Conservation (phyloP, 495 filamentous ascomycete species). For the Chaetomium fimeti region DNA sequence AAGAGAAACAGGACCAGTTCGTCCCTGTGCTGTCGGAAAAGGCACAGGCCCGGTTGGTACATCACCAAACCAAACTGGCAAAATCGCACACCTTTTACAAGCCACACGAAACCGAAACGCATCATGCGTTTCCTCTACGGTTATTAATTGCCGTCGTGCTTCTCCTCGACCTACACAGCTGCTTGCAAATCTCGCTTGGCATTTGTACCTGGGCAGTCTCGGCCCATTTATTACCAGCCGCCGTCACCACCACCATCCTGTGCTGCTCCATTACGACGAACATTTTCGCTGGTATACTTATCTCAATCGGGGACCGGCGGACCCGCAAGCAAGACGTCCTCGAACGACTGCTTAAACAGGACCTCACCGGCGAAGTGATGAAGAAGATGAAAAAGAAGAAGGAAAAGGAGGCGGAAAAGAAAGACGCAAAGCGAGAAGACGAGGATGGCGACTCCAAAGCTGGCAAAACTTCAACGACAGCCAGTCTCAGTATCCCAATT, state of each 20-base stretch:
- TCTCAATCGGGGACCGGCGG: constrained; percentile 66
- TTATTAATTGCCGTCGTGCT: constrained; percentile 69
- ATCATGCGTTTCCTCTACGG: constrained; percentile 71
- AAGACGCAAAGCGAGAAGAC: constrained; percentile 10
- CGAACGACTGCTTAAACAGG: constrained; percentile 68
- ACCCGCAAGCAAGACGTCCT: constrained; percentile 81
- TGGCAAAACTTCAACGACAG: background rate
- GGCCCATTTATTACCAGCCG: constrained; percentile 60
- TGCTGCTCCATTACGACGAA: constrained; percentile 73
- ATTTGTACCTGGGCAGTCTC: constrained; percentile 71
- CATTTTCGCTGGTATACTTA: constrained; percentile 66
- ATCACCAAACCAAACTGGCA: constrained; percentile 72
- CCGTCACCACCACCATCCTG: constrained; percentile 74
- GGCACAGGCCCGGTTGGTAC: constrained; percentile 61
- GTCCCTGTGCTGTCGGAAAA: constrained; percentile 56
- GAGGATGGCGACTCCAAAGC: background rate
- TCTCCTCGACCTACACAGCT: constrained; percentile 70
- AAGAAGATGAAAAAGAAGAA: constrained; percentile 65
- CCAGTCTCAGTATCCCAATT: background rate
- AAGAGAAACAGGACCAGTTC: constrained; percentile 48
- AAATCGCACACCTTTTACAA: constrained; percentile 82
- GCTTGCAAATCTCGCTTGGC: constrained; percentile 73
- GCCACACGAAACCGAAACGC: constrained; percentile 76
- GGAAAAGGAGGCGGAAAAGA: constrained; percentile 34
- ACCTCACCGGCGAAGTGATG: constrained; percentile 70